A percentile compares a stretch with the other conserved stretches of the same genome.
Conservation (phyloP, 2,329 filamentous ascomycete genomes). For the Penicillium vulpinum region DNA sequence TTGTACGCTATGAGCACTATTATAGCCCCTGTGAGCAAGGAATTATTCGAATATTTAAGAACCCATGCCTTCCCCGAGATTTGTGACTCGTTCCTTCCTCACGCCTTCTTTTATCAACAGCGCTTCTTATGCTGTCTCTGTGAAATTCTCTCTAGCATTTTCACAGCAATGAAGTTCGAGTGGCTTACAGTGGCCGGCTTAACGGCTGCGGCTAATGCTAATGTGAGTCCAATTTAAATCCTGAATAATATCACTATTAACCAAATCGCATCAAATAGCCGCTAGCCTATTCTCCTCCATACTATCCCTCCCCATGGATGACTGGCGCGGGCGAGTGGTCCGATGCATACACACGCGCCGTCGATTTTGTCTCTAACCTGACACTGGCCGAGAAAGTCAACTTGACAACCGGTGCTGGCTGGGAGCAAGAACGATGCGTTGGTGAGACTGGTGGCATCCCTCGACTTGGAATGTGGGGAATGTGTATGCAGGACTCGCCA, state of each 20-base stretch:
- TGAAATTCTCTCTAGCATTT: neutral
- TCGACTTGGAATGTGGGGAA: slow-evolving; percentile 59
- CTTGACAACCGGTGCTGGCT: slow-evolving; percentile 86
- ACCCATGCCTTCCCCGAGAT: neutral
- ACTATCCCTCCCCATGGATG: slow-evolving; percentile 87
- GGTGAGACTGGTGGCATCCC: slow-evolving; percentile 62
- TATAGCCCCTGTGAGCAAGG: slow-evolving; percentile 3
- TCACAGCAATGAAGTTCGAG: slow-evolving; percentile 35
- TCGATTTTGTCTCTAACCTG: slow-evolving; percentile 76
- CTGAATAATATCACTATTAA: slow-evolving; percentile 2
- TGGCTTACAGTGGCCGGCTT: slow-evolving; percentile 36
- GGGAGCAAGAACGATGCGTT: slow-evolving; percentile 71
- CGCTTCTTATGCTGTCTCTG: neutral
- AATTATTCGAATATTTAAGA: slow-evolving; percentile 1
- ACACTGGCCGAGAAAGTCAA: slow-evolving; percentile 91
- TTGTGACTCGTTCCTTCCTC: neutral
- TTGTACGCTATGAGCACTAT: neutral
- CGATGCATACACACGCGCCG: slow-evolving; percentile 72
- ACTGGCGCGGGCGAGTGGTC: slow-evolving; percentile 72
- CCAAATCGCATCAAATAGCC: slow-evolving; percentile 19
- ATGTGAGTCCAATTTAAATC: slow-evolving; percentile 24
- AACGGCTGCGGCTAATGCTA: slow-evolving; percentile 33
- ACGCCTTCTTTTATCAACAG: neutral
- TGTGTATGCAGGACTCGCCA: slow-evolving; percentile 88
- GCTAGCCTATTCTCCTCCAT: slow-evolving; percentile 57